Conservation (phyloP, 768 basidiomycete genomes). For the Phanerodontia chrysosporium region DNA sequence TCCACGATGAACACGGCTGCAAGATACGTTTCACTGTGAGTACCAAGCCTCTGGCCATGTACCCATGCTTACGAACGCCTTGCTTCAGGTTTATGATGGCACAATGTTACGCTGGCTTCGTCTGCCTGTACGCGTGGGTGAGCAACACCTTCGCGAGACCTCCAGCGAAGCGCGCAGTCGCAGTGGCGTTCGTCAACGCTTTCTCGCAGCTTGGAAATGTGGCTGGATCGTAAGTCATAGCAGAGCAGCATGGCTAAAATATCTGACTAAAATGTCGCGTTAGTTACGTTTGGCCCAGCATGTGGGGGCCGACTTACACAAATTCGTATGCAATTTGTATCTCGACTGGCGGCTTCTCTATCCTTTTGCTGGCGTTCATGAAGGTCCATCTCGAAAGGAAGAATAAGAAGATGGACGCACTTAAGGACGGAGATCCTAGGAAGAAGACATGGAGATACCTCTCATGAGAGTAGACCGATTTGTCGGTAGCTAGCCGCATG, state of each 20-base stretch:
- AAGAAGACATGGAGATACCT: constrained; percentile 47
- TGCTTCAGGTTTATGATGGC: constrained; percentile 69
- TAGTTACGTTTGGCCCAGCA: constrained; percentile 62
- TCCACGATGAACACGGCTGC: constrained; percentile 57
- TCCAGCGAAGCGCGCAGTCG: constrained; percentile 80
- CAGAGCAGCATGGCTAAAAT: too few species aligned
- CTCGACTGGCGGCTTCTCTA: constrained; percentile 25
- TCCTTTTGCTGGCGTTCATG: constrained; percentile 32
- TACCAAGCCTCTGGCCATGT: neutral
- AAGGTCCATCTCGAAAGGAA: constrained; percentile 22
- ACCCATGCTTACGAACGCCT: constrained; percentile 14
- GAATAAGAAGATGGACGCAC: constrained; percentile 23
- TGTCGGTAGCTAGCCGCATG: too few species aligned
- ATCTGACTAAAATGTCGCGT: constrained; percentile 30
- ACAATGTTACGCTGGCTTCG: constrained; percentile 68
- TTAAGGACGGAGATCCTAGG: constrained; percentile 35
- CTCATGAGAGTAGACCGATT: too few species aligned
- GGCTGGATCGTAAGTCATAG: constrained; percentile 58
- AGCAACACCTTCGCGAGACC: constrained; percentile 65
- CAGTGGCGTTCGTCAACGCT: constrained; percentile 76
- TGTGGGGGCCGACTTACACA: constrained; percentile 70
- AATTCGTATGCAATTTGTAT: constrained; percentile 52
- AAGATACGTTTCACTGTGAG: constrained; percentile 65
- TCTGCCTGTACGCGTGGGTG: constrained; percentile 55
- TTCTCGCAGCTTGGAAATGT: constrained; percentile 83